phyloP scores from a whole-genome alignment of 2,329 filamentous ascomycete species.

The Dothideomycetidae sp. region DNA sequence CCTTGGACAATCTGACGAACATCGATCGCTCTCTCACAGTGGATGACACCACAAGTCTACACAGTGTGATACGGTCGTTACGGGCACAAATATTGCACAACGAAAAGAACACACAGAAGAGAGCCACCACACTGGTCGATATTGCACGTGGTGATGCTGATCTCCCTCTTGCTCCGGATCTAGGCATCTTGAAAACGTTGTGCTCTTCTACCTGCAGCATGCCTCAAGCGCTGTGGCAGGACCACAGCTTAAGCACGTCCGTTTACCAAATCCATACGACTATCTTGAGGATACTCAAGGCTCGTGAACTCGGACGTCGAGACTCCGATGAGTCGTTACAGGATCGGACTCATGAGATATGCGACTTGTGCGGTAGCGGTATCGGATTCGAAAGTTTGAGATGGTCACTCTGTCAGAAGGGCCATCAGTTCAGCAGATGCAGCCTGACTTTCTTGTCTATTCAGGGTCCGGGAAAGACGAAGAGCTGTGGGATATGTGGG shows the following conservation, averaged over 20 bases:
- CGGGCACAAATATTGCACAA: too few relatives aligned
- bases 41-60: too few relatives aligned
- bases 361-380: slow-evolving; percentile 36
- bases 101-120: slow-evolving; percentile 5
- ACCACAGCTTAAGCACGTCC: slow-evolving; percentile 22
- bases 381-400: slow-evolving; percentile 35
- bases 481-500: slow-evolving; percentile 39
- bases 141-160: slow-evolving; percentile 4
- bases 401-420: slow-evolving; percentile 35
- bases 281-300: not conserved
- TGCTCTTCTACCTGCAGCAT: slow-evolving; percentile 28
- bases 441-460: slow-evolving; percentile 41
- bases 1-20: not conserved
- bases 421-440: slow-evolving; percentile 42
- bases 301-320: slow-evolving; percentile 15
- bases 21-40: not conserved
- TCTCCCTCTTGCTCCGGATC: slow-evolving; percentile 7
- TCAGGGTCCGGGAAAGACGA: slow-evolving; percentile 39
- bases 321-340: slow-evolving; percentile 7
- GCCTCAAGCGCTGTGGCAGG: slow-evolving; percentile 36
- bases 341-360: slow-evolving; percentile 37
- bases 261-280: not conserved
- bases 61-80: too few relatives aligned
- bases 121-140: slow-evolving; percentile 6
- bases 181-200: slow-evolving; percentile 9